Percentiles rank a stretch among this genome's conserved stretches.
phyloP scores from a whole-genome alignment of 148 eudicot genomes.

The Chenopodium formosanum region DNA sequence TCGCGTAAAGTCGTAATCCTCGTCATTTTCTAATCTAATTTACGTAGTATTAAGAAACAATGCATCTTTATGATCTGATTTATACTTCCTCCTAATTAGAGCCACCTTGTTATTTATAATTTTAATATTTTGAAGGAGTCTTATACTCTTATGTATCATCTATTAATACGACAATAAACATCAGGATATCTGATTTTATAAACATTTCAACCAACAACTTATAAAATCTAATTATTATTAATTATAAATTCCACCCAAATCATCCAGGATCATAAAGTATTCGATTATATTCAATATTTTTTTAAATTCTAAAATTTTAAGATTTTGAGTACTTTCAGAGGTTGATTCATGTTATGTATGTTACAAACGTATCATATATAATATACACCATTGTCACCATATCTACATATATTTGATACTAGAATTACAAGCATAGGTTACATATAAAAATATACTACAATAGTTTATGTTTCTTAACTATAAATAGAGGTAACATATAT shows the following conservation, averaged over 20 bases:
- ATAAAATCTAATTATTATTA: background rate
- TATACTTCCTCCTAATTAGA: no score
- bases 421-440: constrained; percentile 25
- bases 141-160: no score
- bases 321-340: constrained; percentile 3
- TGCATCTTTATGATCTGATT: no score
- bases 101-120: no score
- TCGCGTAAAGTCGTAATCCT: no score
- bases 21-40: no score
- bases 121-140: no score
- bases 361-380: constrained; percentile 10
- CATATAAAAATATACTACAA: background rate
- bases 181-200: background rate
- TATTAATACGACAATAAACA: background rate
- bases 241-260: background rate
- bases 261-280: background rate
- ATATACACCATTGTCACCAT: background rate
- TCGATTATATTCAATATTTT: background rate
- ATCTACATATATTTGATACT: constrained; percentile 7
- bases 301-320: background rate
- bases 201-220: background rate
- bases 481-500: constrained; percentile 53
- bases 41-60: no score
- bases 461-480: constrained; percentile 27
- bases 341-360: constrained; percentile 5